Conservation (phyloP, 805 yeast genomes). For the Starmerella gropengiesseri region DNA sequence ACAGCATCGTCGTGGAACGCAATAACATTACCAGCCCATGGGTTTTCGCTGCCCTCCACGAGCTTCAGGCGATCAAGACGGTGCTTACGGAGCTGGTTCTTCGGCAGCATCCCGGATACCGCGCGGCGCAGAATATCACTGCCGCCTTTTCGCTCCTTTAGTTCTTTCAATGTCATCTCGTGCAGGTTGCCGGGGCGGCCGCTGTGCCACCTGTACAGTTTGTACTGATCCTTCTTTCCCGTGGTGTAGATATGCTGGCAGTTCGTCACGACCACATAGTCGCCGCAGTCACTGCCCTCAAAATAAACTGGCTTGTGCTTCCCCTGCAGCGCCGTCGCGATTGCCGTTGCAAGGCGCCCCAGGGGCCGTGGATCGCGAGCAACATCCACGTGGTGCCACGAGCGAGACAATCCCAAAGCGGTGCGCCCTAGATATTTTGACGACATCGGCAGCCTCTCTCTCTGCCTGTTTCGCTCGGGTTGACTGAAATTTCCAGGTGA, state of each 20-base stretch:
- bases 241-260: constrained; percentile 72
- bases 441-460: constrained; percentile 23
- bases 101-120: constrained; percentile 93
- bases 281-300: constrained; percentile 73
- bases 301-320: constrained; percentile 90
- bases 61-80: constrained; percentile 78
- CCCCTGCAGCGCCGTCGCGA: constrained; percentile 85
- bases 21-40: constrained; percentile 68
- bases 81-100: constrained; percentile 65
- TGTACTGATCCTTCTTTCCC: constrained; percentile 72
- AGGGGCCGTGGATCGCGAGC: constrained; percentile 74
- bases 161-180: constrained; percentile 66
- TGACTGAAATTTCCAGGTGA: constrained; percentile 2
- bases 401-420: constrained; percentile 65
- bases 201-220: constrained; percentile 81
- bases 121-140: constrained; percentile 80
- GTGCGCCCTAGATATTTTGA: constrained; percentile 39
- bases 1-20: constrained; percentile 68
- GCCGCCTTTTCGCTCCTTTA: constrained; percentile 69
- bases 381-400: constrained; percentile 94
- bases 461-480: no score
- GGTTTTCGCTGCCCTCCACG: constrained; percentile 79
- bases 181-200: constrained; percentile 83
- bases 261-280: constrained; percentile 92
- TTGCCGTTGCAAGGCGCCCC: constrained; percentile 84